Evolutionary conservation across 805 yeast species (phyloP), one percentile per base, ranked within the genome.

Genomic region (Candida jianshihensis): DNA sequence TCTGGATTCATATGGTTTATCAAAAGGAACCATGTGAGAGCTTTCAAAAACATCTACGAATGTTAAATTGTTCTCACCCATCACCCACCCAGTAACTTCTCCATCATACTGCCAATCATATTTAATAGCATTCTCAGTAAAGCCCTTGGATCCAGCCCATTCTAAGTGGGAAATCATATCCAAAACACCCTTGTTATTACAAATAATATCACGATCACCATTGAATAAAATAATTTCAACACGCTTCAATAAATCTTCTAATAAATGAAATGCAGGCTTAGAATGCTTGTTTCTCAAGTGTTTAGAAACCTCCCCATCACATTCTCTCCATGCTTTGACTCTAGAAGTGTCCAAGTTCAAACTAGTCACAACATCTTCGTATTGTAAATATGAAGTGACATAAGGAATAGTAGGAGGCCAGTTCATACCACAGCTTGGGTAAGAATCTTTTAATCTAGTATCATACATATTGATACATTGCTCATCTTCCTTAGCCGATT

Each of bases 21-120:
- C 97, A 46, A 73, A 80, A 1, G 97, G 95, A 19, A 88, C 92
- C 97, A 92, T 90, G 54, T 92, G 97, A 4, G 95, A 81, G 0
- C 95, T 76, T 47, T 85, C 75, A 54, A 61, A 73, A 2, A 90
- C 75, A 39, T 76, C 75, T 22, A 84, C 76, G 54, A 81, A 82
- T 0, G 96, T 81, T 50, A 90, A 64, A 51, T 86, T 85, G 43
- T 85, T 68, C 33, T 78, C 89, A 48, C 41, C 75, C 71, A 56
- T 59, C 30, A 69, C 56, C 16, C 48, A 40, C 5, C 81, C 81
- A 2, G 66, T 68, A 1, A 47, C 31, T n/a, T 44, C 47, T 40
- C 54, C 70, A 5, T 63, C 63, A n/a, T 68, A 57, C 26, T 61
- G 63, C 56, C 94, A 87, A 0, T 55, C 61, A 34, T 53, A 57